Evolutionary conservation across 2,329 filamentous ascomycete species (phyloP), one percentile per base, ranked within the genome.

Genomic region (Beauveria bassiana): DNA sequence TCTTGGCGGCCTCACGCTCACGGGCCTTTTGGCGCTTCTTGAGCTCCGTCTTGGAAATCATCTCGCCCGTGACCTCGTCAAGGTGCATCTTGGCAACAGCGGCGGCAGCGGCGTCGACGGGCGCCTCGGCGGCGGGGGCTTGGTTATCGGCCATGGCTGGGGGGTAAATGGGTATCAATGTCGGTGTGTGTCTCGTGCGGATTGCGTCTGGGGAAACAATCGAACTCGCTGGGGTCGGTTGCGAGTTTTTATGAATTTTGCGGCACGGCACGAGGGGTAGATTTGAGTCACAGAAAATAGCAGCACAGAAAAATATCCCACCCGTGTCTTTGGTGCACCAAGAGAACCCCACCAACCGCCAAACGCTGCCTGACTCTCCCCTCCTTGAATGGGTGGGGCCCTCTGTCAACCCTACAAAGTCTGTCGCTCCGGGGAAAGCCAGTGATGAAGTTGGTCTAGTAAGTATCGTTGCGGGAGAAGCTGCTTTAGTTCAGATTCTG

Each of bases 1-100:
- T 86, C 88, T 96, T 97, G 79, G 92, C 90, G 68, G 89, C 89
- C 64, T 96, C 92, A 76, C 85, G 86, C 75, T 93, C 86, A 67
- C 93, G 88, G 73, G 88, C 83, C 90, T 99, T 99, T 80, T 93
- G 86, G 71, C 93, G 87, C 81, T 91, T 93, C 91, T 99, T 99
- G 75, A 98, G 81, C 78, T 93, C 88, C 18, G 86, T 85, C 86
- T 93, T 93, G 79, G 89, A 93, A 64, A 89, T 74, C 75, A 77
- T 87, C 79, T 99, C 95, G 70, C 95, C 95, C 16, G 95, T 98
- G 66, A 93, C 91, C 71, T 96, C 91, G 75, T 99, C 95, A 56
- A 95, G 84, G 75, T 93, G 84, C 68, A 96, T 82, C 78, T 93
- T 91, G 71, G 83, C 83, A 67, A 87, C 75, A 69, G 77, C 76